A percentile compares a stretch with the other conserved stretches of the same genome.
phyloP scores from a whole-genome alignment of 2,329 filamentous ascomycete species.

The Talaromyces sp. region DNA sequence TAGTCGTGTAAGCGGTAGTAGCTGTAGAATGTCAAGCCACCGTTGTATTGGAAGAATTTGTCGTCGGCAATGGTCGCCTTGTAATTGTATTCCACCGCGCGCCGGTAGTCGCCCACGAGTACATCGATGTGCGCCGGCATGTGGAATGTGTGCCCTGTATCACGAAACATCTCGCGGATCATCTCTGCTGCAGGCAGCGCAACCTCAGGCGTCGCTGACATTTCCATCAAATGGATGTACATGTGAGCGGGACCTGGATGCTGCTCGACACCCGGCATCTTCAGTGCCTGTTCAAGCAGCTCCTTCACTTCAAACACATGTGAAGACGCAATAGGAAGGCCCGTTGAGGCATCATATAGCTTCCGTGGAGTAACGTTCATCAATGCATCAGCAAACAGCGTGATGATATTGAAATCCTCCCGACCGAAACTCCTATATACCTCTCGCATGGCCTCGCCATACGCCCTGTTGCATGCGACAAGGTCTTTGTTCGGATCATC shows the following conservation, averaged over 20 bases:
- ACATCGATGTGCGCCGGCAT: constrained; percentile 75
- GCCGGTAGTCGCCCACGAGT: constrained; percentile 65
- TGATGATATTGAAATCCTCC: constrained; percentile 60
- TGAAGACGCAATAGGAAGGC: constrained; percentile 54
- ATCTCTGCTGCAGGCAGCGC: constrained; percentile 60
- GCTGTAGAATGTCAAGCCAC: constrained; percentile 67
- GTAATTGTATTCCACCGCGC: constrained; percentile 62
- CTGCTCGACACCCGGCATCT: constrained; percentile 44
- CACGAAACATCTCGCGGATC: constrained; percentile 61
- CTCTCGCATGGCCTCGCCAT: constrained; percentile 58
- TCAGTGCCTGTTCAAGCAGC: constrained; percentile 59
- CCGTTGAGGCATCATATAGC: constrained; percentile 62
- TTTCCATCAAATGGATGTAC: constrained; percentile 76
- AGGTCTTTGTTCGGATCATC: constrained; percentile 49
- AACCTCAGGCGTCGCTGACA: constrained; percentile 63
- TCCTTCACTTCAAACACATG: constrained; percentile 58
- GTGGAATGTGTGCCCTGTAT: constrained; percentile 65
- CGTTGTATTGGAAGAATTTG: constrained; percentile 56
- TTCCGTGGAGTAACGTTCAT: constrained; percentile 66
- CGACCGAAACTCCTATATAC: constrained; percentile 51
- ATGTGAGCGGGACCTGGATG: constrained; percentile 72
- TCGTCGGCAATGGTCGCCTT: constrained; percentile 64
- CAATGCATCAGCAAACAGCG: constrained; percentile 62
- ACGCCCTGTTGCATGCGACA: constrained; percentile 53
- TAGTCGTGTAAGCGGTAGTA: constrained; percentile 70